Conservation (phyloP, 2,329 filamentous ascomycete species). For the Pyrenophora graminea region DNA sequence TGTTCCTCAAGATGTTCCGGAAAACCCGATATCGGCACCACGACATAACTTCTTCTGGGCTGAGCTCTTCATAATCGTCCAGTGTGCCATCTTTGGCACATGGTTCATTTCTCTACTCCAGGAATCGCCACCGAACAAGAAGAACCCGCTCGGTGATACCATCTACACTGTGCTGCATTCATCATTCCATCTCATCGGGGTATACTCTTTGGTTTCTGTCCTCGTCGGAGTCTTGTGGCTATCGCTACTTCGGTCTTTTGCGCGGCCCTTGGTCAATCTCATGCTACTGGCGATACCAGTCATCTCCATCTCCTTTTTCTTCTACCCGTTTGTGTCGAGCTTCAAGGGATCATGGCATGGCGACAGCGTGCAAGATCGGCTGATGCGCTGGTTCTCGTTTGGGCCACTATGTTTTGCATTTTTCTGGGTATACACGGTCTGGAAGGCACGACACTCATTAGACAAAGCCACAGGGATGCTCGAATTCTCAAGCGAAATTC, state of each 20-base stretch:
- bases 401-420: slow-evolving; percentile 74
- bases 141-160: slow-evolving; percentile 82
- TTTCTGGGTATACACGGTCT: slow-evolving; percentile 82
- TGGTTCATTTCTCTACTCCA: slow-evolving; percentile 90
- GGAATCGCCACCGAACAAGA: slow-evolving; percentile 71
- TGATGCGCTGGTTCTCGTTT: slow-evolving; percentile 85
- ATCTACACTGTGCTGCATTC: slow-evolving; percentile 87
- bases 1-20: slow-evolving; percentile 61
- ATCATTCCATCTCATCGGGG: slow-evolving; percentile 85
- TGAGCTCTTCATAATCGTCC: slow-evolving; percentile 81
- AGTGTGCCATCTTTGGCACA: slow-evolving; percentile 83
- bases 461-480: slow-evolving; percentile 84
- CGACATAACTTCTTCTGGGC: slow-evolving; percentile 90
- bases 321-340: slow-evolving; percentile 90
- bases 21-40: slow-evolving; percentile 47
- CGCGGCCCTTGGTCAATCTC: slow-evolving; percentile 77
- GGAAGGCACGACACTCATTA: slow-evolving; percentile 78
- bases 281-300: slow-evolving; percentile 84
- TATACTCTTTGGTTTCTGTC: slow-evolving; percentile 89
- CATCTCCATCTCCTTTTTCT: slow-evolving; percentile 83
- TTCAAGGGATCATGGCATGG: slow-evolving; percentile 78
- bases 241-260: slow-evolving; percentile 83
- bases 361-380: slow-evolving; percentile 78
- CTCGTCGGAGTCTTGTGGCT: slow-evolving; percentile 90
- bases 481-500: slow-evolving; percentile 87